These are phyloP conservation scores for Fraxinus angustifolia DNA, from an alignment of 305 asterid genomes.

Conservation along the genomic window DNA sequence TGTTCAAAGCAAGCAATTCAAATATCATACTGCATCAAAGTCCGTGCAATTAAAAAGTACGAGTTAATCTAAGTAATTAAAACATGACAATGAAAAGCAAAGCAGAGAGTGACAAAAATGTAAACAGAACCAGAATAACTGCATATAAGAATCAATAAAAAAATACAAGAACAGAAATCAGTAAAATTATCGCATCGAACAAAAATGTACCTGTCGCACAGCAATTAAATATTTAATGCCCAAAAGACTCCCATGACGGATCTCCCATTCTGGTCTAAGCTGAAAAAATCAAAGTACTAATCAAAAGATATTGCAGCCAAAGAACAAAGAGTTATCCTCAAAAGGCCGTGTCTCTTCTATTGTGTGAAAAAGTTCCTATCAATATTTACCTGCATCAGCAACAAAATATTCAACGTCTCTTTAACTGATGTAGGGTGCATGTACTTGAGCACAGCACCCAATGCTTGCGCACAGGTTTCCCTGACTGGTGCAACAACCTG, in stretches of 20 bases:
- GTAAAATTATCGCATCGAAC: not conserved
- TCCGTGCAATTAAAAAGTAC: not conserved
- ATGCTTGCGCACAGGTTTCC: constrained; percentile 98
- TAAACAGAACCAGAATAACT: constrained; percentile 14
- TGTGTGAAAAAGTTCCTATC: constrained; percentile 17
- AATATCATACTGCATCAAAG: not conserved
- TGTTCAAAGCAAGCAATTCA: not conserved
- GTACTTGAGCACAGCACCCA: constrained; percentile 95
- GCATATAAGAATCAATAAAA: constrained; percentile 10
- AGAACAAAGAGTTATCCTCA: constrained; percentile 17
- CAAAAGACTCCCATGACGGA: constrained; percentile 98
- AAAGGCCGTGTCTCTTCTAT: not conserved
- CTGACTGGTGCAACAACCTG: constrained; percentile 99
- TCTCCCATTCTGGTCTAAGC: constrained; percentile 99
- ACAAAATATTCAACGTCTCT: constrained; percentile 70
- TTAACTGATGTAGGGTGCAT: constrained; percentile 80
- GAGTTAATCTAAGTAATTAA: not conserved
- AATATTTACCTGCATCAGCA: constrained; percentile 92
- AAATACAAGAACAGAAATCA: not conserved
- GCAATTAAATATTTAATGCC: constrained; percentile 95
- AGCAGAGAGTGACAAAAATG: not conserved
- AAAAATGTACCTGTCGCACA: constrained; percentile 73
- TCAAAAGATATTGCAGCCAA: constrained; percentile 34
- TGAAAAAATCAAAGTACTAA: constrained; percentile 64
- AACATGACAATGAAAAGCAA: not conserved